Conservation (phyloP, 345 rosid species). For the Eucalyptus pumila region DNA sequence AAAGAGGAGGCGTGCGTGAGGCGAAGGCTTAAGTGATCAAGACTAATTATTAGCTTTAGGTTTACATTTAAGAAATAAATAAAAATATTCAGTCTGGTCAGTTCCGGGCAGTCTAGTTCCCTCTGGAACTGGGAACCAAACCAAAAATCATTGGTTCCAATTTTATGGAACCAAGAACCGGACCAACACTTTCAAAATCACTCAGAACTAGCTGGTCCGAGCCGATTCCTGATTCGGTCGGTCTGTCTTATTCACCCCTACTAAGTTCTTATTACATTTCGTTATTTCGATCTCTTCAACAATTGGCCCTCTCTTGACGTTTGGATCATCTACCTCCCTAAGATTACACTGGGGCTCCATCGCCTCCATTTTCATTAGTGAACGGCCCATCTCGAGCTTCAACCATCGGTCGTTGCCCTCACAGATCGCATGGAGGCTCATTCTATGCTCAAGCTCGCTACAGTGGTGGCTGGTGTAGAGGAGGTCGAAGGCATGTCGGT, state of each 20-base stretch:
- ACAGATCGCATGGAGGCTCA: background rate
- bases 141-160: too few relatives aligned
- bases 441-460: background rate
- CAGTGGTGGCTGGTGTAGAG: fast-evolving
- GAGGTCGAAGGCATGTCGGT: background rate
- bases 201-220: background rate
- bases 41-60: too few relatives aligned
- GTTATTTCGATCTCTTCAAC: background rate
- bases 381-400: background rate
- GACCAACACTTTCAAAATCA: too few relatives aligned
- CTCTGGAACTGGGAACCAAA: fast-evolving
- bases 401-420: background rate
- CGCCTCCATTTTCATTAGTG: background rate
- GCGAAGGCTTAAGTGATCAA: too few relatives aligned
- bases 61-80: too few relatives aligned
- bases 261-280: background rate
- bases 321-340: background rate
- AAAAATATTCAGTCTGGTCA: too few relatives aligned
- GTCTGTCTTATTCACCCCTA: too few relatives aligned
- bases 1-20: too few relatives aligned
- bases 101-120: too few relatives aligned
- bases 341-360: background rate
- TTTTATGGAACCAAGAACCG: too few relatives aligned
- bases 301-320: background rate
- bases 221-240: fast-evolving